Base-by-base conservation (phyloP, 148 eudicot genomes). In the Nepenthes gracilis region DNA sequence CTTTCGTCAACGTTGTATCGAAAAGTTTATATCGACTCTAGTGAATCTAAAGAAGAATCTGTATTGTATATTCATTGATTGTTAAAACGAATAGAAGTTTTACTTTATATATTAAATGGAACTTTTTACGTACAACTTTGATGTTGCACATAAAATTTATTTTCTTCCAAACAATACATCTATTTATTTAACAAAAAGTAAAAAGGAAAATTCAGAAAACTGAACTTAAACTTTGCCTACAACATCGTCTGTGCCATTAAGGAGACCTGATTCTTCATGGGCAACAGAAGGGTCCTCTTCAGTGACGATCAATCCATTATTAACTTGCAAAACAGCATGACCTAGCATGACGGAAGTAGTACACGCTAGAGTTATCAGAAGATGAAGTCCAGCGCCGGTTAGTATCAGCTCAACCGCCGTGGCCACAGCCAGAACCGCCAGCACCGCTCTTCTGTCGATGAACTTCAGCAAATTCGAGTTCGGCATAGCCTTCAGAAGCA, bases 321-420 rank as follows among this genome's bases (percentile, higher is more conserved):
- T 49, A 5, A 49, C 15, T n/a, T 49, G 53, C 66, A 79, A 36
- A 40, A 55, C 63, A 12, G 83, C 73, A 55, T 76, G 83, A 33
- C 64, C 2, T 57, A 79, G 6, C 50, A 82, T 60, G 6, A 79
- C 40, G 5, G 81, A 76, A 3, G 55, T 6, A 2, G 78, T 56
- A 11, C 75, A 74, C 10, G 47, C 72, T 6, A 74, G 57, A 2
- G 75, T 75, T 9, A 76, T 59, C 7, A 66, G 23, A 35, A 76
- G 68, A 72, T 79, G 86, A 61, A 71, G 36, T 1, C 57, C 81
- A 8, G 83, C 83, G 1, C 40, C 2, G 2, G 75, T 76, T 2
- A 77, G n/a, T 6, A 82, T 64, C 66, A 82, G 61, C 75, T 54
- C 71, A 43, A 74, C 58, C 0, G 2, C 35, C 5, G 70, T 65